Evolutionary conservation across 192 early-diverging fungal species (phyloP), one percentile per base, ranked within the genome.

Genomic region (Oehlia diaphana): DNA sequence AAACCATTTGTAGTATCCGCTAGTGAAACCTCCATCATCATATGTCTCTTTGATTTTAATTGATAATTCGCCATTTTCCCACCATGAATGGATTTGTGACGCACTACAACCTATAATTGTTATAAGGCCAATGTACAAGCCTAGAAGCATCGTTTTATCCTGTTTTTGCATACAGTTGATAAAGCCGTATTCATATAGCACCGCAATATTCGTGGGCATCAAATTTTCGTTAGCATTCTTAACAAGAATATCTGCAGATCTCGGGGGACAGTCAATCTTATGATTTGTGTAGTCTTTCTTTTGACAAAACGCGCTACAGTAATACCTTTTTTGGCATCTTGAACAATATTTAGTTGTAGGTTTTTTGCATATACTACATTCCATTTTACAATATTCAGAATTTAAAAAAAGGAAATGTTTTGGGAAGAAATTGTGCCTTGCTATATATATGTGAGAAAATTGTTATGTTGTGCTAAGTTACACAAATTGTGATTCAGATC

Each of bases 161-260:
- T 21, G 37, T 14, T 0, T 0, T 14, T 39, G 35, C 0, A 6
- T 21, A 19, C 67, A 69, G 4, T 69, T 69, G 2, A 1, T 21
- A 69, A 69, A 69, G 33, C 37, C 67, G 35, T 69, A 69, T 69
- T 69, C 67, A 39, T 69, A 39, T 21, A 69, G 33, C 8, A 69
- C 67, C 21, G 67, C 67, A 0, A 0, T 1, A 5, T 69, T 69
- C 16, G 67, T 69, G 33, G 67, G 67, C 7, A 69, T 39, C 16
- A 69, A 9, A 39, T 42, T 19, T 4, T 16, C 31, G 21, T n/a
- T n/a, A 69, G 37, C 67, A 42, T 13, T 69, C 44, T 39, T 69
- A 69, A 44, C 67, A 69, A 69, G 67, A 39, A 39, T 19, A 31
- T 69, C 67, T n/a, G 67, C 67, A 0, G 67, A 69, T 39, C 67